These are phyloP conservation scores for Neurospora sp. DNA, from an alignment of 495 filamentous ascomycete genomes.

Conservation along the genomic window DNA sequence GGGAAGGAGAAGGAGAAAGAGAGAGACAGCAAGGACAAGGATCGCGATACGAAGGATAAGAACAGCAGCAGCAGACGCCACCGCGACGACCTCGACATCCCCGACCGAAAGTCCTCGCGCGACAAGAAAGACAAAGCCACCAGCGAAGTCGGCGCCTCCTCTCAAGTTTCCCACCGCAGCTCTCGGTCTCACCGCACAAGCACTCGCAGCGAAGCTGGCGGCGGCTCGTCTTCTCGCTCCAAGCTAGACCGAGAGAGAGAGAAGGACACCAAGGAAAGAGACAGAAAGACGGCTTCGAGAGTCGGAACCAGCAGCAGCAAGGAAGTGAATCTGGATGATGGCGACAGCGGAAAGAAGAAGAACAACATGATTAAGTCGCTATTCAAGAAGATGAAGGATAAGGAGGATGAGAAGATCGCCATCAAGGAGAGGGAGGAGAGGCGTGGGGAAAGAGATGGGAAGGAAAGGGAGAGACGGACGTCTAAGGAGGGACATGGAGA, in stretches of 20 bases:
- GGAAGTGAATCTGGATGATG: slow-evolving; percentile 15
- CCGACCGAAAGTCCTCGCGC: background rate
- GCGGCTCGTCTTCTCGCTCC: background rate
- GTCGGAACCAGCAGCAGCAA: slow-evolving; percentile 1
- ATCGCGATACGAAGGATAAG: background rate
- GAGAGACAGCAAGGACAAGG: slow-evolving; percentile 18
- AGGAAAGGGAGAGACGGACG: background rate
- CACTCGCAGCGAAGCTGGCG: slow-evolving; percentile 16
- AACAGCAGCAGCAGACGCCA: slow-evolving; percentile 1
- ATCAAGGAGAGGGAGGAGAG: slow-evolving; percentile 5
- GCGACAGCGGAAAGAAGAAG: slow-evolving; percentile 29
- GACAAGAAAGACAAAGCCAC: background rate
- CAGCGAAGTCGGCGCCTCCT: background rate
- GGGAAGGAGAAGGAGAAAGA: slow-evolving; percentile 16
- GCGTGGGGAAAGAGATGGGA: no score
- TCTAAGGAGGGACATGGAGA: background rate
- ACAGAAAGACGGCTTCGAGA: background rate
- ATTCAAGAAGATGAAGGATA: slow-evolving; percentile 42
- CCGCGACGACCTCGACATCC: background rate
- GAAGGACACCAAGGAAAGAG: slow-evolving; percentile 5
- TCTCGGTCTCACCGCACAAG: slow-evolving; percentile 16
- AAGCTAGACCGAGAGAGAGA: background rate
- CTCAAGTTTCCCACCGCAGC: slow-evolving; percentile 3
- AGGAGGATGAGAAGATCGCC: slow-evolving; percentile 20
- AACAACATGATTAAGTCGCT: slow-evolving; percentile 41